Evolutionary conservation across 2,329 filamentous ascomycete species (phyloP).

Genomic region (Botrytis deweyae): DNA sequence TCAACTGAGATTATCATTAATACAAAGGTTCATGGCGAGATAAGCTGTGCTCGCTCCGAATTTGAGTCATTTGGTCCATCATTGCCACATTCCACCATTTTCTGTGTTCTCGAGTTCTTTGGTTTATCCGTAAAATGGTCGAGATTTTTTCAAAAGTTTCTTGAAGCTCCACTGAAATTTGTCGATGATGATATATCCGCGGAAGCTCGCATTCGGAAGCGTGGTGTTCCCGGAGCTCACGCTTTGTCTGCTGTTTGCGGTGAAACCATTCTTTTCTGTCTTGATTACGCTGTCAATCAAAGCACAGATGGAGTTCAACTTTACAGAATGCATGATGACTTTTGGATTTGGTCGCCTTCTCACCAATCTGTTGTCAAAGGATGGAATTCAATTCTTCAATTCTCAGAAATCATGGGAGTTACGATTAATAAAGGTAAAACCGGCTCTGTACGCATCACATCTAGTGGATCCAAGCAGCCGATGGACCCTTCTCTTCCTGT

Average conservation of each 20-base stretch:
- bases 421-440: constrained; percentile 59
- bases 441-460: constrained; percentile 48
- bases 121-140: constrained; percentile 58
- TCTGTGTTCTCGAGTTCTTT: constrained; percentile 56
- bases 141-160: constrained; percentile 58
- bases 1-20: constrained; percentile 56
- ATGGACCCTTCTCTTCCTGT: constrained; percentile 44
- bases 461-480: background rate
- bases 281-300: constrained; percentile 65
- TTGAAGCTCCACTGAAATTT: constrained; percentile 60
- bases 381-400: constrained; percentile 58
- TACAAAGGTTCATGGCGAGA: constrained; percentile 49
- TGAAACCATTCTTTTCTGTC: constrained; percentile 61
- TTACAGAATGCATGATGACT: constrained; percentile 63
- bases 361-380: constrained; percentile 53
- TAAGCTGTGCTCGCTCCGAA: constrained; percentile 57
- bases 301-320: constrained; percentile 52
- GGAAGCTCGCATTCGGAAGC: constrained; percentile 47
- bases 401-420: constrained; percentile 55
- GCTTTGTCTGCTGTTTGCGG: constrained; percentile 58
- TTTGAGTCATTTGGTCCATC: constrained; percentile 58
- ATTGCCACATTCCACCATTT: constrained; percentile 60
- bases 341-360: constrained; percentile 63
- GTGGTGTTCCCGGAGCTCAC: constrained; percentile 61
- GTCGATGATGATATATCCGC: constrained; percentile 45